Evolutionary conservation across 2,329 filamentous ascomycete species (phyloP).

Genomic region (Exophiala xenobiotica): DNA sequence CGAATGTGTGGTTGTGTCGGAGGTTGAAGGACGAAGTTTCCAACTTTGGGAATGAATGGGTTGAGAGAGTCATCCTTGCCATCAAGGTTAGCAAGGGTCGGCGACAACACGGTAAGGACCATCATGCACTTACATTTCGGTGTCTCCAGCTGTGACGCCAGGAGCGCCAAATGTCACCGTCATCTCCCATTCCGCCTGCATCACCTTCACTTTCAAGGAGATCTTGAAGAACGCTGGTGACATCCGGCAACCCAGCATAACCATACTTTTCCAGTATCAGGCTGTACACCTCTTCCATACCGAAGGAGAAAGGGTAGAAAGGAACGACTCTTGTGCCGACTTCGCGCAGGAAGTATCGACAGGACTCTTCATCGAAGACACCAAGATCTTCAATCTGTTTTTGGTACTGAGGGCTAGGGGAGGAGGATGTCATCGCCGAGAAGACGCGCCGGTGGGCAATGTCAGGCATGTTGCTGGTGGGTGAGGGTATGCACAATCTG

Average conservation of each 20-base stretch:
- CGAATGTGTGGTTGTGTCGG: conserved; percentile 28
- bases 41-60: conserved; percentile 28
- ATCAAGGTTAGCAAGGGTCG: conserved; percentile 4
- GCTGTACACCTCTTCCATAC: conserved; percentile 33
- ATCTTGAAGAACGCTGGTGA: conserved; percentile 31
- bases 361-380: conserved; percentile 33
- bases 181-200: conserved; percentile 29
- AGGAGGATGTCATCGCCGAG: conserved; percentile 3
- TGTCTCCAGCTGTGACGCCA: conserved; percentile 33
- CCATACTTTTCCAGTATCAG: conserved; percentile 30
- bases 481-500: neutral
- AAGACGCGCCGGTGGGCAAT: conserved; percentile 8
- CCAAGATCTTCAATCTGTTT: conserved; percentile 20
- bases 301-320: conserved; percentile 30
- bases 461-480: conserved; percentile 10
- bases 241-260: conserved; percentile 25
- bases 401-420: conserved; percentile 4
- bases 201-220: conserved; percentile 30
- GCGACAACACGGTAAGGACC: neutral
- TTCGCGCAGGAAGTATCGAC: conserved; percentile 31
- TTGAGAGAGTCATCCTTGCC: conserved; percentile 27
- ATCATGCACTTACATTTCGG: conserved; percentile 28
- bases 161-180: conserved; percentile 32
- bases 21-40: conserved; percentile 24
- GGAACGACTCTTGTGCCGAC: conserved; percentile 29